Percentiles rank a stretch among this genome's conserved stretches.
Evolutionary conservation across 1,284 basidiomycete genomes (phyloP).

Genomic region (Kalmanozyma brasiliensis): DNA sequence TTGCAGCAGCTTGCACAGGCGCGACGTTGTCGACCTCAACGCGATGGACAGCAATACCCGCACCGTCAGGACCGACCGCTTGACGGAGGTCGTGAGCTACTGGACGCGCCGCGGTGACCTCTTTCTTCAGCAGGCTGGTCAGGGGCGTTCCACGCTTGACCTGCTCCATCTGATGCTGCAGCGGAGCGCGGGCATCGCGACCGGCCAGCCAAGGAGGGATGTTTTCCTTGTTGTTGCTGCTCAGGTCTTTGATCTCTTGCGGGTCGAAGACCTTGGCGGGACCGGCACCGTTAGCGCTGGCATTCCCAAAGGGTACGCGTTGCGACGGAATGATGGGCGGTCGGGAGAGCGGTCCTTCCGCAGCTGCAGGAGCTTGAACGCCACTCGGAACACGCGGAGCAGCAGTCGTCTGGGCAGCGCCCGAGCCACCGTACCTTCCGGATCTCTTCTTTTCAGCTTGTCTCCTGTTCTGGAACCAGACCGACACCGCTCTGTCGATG

Average conservation of each 20-base stretch:
- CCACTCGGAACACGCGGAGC: neutral
- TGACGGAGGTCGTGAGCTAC: slow-evolving; percentile 30
- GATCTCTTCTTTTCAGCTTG: slow-evolving; percentile 67
- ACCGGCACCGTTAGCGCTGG: slow-evolving; percentile 12
- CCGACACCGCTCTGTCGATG: slow-evolving; percentile 51
- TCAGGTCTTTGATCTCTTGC: slow-evolving; percentile 25
- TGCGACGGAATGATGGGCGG: slow-evolving; percentile 7
- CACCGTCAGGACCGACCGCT: slow-evolving; percentile 30
- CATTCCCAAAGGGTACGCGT: slow-evolving; percentile 35
- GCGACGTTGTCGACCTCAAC: slow-evolving; percentile 6
- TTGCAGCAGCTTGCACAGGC: neutral
- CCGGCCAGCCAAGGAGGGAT: slow-evolving; percentile 41
- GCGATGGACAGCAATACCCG: slow-evolving; percentile 24
- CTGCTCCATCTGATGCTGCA: slow-evolving; percentile 20
- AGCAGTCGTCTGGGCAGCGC: slow-evolving; percentile 16
- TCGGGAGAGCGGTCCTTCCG: slow-evolving; percentile 1
- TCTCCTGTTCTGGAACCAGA: slow-evolving; percentile 66
- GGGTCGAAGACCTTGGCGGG: slow-evolving; percentile 17
- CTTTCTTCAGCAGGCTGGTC: slow-evolving; percentile 7
- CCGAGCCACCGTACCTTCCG: slow-evolving; percentile 49
- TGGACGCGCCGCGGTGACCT: slow-evolving; percentile 7
- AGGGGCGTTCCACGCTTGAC: slow-evolving; percentile 27
- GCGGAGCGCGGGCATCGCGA: neutral
- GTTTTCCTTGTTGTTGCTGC: slow-evolving; percentile 51
- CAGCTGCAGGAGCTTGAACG: slow-evolving; percentile 7